Conservation (phyloP, 257 asterid species). For the Linaria vulgaris region DNA sequence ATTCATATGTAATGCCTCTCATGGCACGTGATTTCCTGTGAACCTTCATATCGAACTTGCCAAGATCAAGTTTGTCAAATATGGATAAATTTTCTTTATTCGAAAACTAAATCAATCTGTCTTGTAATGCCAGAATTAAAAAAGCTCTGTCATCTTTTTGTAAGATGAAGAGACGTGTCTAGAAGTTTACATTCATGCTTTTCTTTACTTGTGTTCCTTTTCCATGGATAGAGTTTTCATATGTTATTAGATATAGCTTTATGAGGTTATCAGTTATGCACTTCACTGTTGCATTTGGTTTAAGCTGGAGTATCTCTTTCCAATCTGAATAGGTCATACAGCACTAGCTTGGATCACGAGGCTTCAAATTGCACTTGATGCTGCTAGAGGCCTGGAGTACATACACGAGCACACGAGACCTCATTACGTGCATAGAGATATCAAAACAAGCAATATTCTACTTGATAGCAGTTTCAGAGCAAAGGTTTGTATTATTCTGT, state of each 20-base stretch:
- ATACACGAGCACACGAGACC: conserved; percentile 98
- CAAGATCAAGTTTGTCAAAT: no score
- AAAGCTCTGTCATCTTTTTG: no score
- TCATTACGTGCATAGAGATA: conserved; percentile 93
- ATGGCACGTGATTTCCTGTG: neutral
- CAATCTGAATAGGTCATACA: conserved; percentile 64
- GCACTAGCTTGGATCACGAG: conserved; percentile 88
- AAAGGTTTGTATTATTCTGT: conserved; percentile 48
- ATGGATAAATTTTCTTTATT: no score
- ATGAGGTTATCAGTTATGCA: neutral
- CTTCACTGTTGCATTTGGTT: neutral
- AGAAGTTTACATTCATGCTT: no score
- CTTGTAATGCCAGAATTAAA: no score
- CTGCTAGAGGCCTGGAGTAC: conserved; percentile 95
- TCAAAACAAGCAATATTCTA: conserved; percentile 90
- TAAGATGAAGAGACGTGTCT: no score
- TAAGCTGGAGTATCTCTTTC: conserved; percentile 1
- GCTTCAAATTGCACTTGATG: conserved; percentile 96
- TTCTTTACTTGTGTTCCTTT: neutral
- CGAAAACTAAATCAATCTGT: no score
- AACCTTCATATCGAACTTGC: no score
- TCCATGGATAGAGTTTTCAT: neutral
- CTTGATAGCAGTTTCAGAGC: conserved; percentile 86
- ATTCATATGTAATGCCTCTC: neutral
- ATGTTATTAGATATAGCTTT: no score